These are phyloP conservation scores for Dendrocalamus sinicus DNA, from an alignment of 176 grass and related monocot species.

Conservation along the genomic window DNA sequence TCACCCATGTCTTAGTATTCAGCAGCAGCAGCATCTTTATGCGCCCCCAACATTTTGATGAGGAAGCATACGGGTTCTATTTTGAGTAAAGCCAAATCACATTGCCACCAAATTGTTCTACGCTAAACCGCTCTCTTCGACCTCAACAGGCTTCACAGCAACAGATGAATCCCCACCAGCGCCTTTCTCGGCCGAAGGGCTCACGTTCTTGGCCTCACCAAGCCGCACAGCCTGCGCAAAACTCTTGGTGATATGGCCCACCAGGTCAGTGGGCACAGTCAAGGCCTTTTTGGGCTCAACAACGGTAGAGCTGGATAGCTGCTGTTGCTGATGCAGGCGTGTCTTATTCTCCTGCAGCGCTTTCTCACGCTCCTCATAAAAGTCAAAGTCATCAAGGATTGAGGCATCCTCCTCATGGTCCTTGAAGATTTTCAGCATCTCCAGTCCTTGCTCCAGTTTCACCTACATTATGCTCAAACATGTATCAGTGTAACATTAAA, in stretches of 20 bases:
- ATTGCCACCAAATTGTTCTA: constrained; percentile 10
- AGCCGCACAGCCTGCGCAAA: constrained; percentile 62
- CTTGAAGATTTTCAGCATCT: constrained; percentile 73
- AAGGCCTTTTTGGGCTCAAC: constrained; percentile 55
- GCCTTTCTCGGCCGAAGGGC: constrained; percentile 36
- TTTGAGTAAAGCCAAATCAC: constrained; percentile 15
- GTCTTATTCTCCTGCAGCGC: constrained; percentile 70
- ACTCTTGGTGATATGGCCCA: constrained; percentile 61
- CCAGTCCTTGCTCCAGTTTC: constrained; percentile 73
- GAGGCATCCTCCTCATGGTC: constrained; percentile 61
- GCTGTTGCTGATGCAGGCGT: constrained; percentile 52
- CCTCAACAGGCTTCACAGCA: constrained; percentile 35
- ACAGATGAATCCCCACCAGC: constrained; percentile 26
- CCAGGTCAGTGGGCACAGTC: constrained; percentile 43
- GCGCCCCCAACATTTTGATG: constrained; percentile 28
- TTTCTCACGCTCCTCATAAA: constrained; percentile 78
- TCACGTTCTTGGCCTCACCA: constrained; percentile 51
- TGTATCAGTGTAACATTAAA: background rate
- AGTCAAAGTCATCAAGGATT: constrained; percentile 76
- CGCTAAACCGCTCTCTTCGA: constrained; percentile 32
- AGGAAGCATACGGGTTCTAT: constrained; percentile 40
- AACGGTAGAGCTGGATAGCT: constrained; percentile 34
- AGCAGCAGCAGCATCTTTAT: constrained; percentile 15
- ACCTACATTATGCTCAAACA: constrained; percentile 46
- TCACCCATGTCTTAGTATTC: constrained; percentile 21